These are phyloP conservation scores for Mycena albidolilacea DNA, from an alignment of 768 basidiomycete species.

Conservation along the genomic window DNA sequence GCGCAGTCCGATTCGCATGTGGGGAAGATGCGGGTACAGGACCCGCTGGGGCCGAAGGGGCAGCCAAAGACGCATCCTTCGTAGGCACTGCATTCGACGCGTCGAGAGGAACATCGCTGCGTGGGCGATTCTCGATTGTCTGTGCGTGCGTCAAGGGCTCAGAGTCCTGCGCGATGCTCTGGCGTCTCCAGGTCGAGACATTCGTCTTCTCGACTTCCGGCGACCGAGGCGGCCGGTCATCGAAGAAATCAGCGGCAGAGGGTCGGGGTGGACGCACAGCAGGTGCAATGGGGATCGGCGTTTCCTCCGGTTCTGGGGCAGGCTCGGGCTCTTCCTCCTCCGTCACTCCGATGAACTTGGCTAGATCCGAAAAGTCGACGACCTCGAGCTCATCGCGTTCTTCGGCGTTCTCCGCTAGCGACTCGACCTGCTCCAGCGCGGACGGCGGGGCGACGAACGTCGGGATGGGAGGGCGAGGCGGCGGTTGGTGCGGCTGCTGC, in stretches of 20 bases:
- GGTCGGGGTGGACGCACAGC: constrained; percentile 58
- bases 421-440: constrained; percentile 58
- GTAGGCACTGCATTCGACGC: constrained; percentile 26
- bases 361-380: constrained; percentile 87
- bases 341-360: constrained; percentile 71
- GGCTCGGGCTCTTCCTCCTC: constrained; percentile 42
- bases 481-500: constrained; percentile 47
- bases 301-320: constrained; percentile 18
- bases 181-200: constrained; percentile 62
- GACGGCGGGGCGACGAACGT: constrained; percentile 49
- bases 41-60: constrained; percentile 32
- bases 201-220: constrained; percentile 49
- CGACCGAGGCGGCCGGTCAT: constrained; percentile 53
- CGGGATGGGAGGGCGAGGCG: constrained; percentile 37
- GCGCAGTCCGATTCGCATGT: constrained; percentile 53
- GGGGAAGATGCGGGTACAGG: constrained; percentile 32
- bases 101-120: constrained; percentile 24
- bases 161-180: constrained; percentile 35
- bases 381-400: constrained; percentile 74
- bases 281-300: constrained; percentile 37
- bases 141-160: constrained; percentile 27
- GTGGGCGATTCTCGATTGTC: constrained; percentile 26
- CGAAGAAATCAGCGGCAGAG: constrained; percentile 82
- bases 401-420: constrained; percentile 62
- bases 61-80: constrained; percentile 37